phyloP scores from a whole-genome alignment of 805 yeast species.

The Barnettozyma pratensis region DNA sequence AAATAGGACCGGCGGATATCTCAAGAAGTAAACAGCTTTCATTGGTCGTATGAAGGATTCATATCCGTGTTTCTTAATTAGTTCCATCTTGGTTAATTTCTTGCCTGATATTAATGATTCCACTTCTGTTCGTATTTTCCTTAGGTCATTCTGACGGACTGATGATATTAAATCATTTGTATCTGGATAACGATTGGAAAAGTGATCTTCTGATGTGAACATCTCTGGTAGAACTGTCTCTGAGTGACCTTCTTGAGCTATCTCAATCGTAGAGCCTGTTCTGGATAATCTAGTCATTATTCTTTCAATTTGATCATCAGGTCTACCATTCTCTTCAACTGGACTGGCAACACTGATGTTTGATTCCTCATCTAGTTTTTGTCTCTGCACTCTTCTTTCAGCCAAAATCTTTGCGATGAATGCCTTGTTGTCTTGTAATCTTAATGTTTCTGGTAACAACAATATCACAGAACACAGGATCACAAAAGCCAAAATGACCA shows the following conservation, averaged over 20 bases:
- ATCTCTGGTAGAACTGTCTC: constrained; percentile 22
- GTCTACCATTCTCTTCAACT: not conserved
- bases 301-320: constrained; percentile 12
- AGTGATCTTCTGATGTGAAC: constrained; percentile 12
- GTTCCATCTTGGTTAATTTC: constrained; percentile 17
- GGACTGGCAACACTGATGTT: not conserved
- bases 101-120: constrained; percentile 21
- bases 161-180: not conserved
- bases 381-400: constrained; percentile 26
- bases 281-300: constrained; percentile 19
- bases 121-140: constrained; percentile 21
- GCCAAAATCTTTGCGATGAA: constrained; percentile 42
- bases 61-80: constrained; percentile 31
- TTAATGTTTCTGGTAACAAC: constrained; percentile 71
- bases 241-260: constrained; percentile 14
- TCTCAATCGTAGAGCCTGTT: constrained; percentile 10
- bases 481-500: constrained; percentile 61
- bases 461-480: constrained; percentile 45
- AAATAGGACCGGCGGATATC: constrained; percentile 69
- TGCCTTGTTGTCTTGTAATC: constrained; percentile 48
- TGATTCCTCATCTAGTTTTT: constrained; percentile 3
- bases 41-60: constrained; percentile 53
- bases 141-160: constrained; percentile 17
- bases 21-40: constrained; percentile 53
- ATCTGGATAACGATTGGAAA: not conserved